Conservation (phyloP, 2,329 filamentous ascomycete species). For the Lecanoromycetidae sp. region DNA sequence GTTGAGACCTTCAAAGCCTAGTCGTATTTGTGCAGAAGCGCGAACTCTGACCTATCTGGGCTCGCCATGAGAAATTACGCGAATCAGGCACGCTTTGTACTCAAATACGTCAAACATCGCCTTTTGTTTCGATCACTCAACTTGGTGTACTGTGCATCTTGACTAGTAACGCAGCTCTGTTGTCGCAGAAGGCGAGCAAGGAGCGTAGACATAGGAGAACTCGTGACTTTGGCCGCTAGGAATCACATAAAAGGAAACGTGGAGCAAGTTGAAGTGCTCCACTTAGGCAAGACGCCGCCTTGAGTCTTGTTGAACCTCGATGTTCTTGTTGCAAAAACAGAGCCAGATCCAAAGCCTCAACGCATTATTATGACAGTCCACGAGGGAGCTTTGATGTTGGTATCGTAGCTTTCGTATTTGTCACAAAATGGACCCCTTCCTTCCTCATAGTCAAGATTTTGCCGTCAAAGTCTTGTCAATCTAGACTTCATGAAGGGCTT, state of each 20-base stretch:
- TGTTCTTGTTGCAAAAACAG: conserved; percentile 81
- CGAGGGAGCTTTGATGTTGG: conserved; percentile 56
- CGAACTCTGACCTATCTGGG: too few relatives aligned
- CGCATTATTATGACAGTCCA: conserved; percentile 42
- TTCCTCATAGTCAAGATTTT: conserved; percentile 8
- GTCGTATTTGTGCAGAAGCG: too few relatives aligned
- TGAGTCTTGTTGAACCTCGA: conserved; percentile 67
- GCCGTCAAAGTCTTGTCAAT: conserved; percentile 2
- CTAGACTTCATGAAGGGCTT: not conserved
- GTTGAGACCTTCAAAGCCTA: too few relatives aligned
- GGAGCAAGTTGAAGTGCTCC: conserved; percentile 56
- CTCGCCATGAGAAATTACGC: too few relatives aligned
- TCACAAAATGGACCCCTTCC: conserved; percentile 23
- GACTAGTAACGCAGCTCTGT: not conserved
- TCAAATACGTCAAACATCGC: too few relatives aligned
- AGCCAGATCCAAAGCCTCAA: conserved; percentile 59
- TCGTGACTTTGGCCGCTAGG: not conserved
- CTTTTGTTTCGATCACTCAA: too few relatives aligned
- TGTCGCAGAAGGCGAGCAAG: not conserved
- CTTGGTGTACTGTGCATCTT: not conserved
- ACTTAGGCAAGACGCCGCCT: conserved; percentile 46
- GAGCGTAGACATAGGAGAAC: not conserved
- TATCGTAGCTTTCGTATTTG: conserved; percentile 42
- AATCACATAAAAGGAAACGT: conserved; percentile 27
- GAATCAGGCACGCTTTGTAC: too few relatives aligned